These are phyloP conservation scores for Scheffersomyces illinoinensis DNA, from an alignment of 1,139 yeast species.

Conservation along the genomic window DNA sequence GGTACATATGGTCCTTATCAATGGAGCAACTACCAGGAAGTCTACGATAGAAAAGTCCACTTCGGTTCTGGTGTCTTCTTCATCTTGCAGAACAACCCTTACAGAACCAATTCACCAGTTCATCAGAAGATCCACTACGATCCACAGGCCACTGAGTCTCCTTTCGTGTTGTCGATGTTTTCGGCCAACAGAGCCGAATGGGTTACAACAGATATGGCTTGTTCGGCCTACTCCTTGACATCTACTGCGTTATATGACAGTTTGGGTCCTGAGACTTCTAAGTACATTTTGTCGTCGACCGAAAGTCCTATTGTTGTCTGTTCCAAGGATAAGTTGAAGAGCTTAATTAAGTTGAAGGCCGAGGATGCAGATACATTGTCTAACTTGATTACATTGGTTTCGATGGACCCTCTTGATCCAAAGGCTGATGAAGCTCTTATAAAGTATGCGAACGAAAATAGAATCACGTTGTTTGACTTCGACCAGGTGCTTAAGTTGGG, in stretches of 20 bases:
- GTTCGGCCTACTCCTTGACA: slow-evolving; percentile 50
- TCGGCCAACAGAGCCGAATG: slow-evolving; percentile 62
- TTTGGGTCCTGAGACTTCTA: slow-evolving; percentile 59
- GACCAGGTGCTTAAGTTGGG: slow-evolving; percentile 31
- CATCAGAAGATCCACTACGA: slow-evolving; percentile 26
- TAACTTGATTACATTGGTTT: slow-evolving; percentile 35
- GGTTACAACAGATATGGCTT: slow-evolving; percentile 61
- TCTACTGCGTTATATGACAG: slow-evolving; percentile 68
- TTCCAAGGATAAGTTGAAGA: slow-evolving; percentile 47
- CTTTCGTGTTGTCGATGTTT: slow-evolving; percentile 54
- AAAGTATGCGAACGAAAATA: slow-evolving; percentile 21
- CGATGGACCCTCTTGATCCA: slow-evolving; percentile 49
- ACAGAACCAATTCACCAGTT: slow-evolving; percentile 26
- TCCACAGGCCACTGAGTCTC: slow-evolving; percentile 23
- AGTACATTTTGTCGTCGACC: slow-evolving; percentile 56
- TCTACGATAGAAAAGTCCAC: slow-evolving; percentile 42
- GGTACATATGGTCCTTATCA: slow-evolving; percentile 48
- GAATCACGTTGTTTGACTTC: slow-evolving; percentile 31
- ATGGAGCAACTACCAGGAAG: slow-evolving; percentile 47
- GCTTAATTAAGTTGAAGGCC: slow-evolving; percentile 38
- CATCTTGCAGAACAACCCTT: slow-evolving; percentile 47
- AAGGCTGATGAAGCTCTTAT: slow-evolving; percentile 17
- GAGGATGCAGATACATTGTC: slow-evolving; percentile 19
- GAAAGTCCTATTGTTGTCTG: slow-evolving; percentile 57
- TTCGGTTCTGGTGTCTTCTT: slow-evolving; percentile 69